Conservation (phyloP, 2,329 filamentous ascomycete genomes). For the Incumbomyces delicatus region DNA sequence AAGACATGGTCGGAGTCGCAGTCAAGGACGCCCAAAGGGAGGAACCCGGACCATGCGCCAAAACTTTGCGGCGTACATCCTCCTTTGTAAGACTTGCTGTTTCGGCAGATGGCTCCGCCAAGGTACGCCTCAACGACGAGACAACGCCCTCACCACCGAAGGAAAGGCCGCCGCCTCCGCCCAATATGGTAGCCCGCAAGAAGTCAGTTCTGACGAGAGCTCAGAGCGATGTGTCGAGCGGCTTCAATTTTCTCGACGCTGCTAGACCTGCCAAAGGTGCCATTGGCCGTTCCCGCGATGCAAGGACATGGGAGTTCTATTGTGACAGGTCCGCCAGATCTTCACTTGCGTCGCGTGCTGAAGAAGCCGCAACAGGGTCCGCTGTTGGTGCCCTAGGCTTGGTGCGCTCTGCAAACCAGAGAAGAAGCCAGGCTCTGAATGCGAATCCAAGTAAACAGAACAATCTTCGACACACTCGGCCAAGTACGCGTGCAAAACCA, state of each 20-base stretch:
- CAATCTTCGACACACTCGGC: conserved; percentile 34
- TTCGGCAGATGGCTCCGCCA: conserved; percentile 83
- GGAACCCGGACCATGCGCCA: conserved; percentile 25
- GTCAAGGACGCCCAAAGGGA: conserved; percentile 28
- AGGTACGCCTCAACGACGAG: conserved; percentile 61
- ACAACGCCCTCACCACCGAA: conserved; percentile 59
- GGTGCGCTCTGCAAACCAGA: conserved; percentile 59
- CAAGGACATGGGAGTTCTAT: conserved; percentile 83
- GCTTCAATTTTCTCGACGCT: conserved; percentile 12
- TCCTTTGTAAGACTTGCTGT: conserved; percentile 63
- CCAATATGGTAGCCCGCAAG: conserved; percentile 32
- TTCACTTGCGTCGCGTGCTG: conserved; percentile 68
- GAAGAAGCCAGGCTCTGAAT: conserved; percentile 28
- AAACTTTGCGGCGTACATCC: conserved; percentile 26
- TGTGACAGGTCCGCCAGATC: conserved; percentile 72
- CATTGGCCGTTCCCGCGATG: conserved; percentile 69
- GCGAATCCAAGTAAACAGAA: conserved; percentile 40
- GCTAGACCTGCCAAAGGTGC: conserved; percentile 30
- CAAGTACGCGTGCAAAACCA: conserved; percentile 40
- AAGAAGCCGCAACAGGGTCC: conserved; percentile 69
- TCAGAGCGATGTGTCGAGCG: conserved; percentile 13
- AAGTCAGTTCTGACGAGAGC: conserved; percentile 38
- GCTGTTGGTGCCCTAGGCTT: conserved; percentile 74
- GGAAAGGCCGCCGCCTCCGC: conserved; percentile 37
- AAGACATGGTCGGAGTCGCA: conserved; percentile 14